Conservation (phyloP, 2,329 filamentous ascomycete species). For the Alternaria solani region DNA sequence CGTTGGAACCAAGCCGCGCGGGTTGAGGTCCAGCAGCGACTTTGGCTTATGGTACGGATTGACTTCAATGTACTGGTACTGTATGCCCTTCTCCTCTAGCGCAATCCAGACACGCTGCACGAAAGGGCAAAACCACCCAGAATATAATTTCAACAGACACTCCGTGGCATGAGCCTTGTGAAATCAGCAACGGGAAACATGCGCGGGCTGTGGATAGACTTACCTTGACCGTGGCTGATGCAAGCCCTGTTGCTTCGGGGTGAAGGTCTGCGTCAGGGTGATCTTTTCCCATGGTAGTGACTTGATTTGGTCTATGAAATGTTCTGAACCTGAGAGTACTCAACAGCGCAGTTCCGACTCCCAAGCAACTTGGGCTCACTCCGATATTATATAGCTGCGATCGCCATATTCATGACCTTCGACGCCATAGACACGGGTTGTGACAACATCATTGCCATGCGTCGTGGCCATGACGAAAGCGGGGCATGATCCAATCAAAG, state of each 20-base stretch:
- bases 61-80: slow-evolving; percentile 87
- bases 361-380: background rate
- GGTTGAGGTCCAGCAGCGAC: slow-evolving; percentile 76
- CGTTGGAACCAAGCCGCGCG: slow-evolving; percentile 78
- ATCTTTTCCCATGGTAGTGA: slow-evolving; percentile 39
- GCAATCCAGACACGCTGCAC: slow-evolving; percentile 91
- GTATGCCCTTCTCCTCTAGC: slow-evolving; percentile 77
- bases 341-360: background rate
- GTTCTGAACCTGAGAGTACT: too few relatives aligned
- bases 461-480: slow-evolving; percentile 26
- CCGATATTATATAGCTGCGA: background rate
- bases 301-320: background rate
- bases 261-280: slow-evolving; percentile 49
- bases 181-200: background rate
- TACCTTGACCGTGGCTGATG: slow-evolving; percentile 42
- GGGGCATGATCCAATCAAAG: slow-evolving; percentile 15
- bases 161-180: slow-evolving; percentile 47
- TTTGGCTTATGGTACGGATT: slow-evolving; percentile 80
- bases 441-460: slow-evolving; percentile 20
- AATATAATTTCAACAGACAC: slow-evolving; percentile 70
- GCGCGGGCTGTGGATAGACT: background rate
- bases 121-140: slow-evolving; percentile 84
- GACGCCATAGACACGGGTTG: slow-evolving; percentile 1
- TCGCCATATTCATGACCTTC: background rate
- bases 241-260: slow-evolving; percentile 46